Evolutionary conservation across 306 rosid species (phyloP), one percentile per base, ranked within the genome.

Genomic region (Pyrus communis): DNA sequence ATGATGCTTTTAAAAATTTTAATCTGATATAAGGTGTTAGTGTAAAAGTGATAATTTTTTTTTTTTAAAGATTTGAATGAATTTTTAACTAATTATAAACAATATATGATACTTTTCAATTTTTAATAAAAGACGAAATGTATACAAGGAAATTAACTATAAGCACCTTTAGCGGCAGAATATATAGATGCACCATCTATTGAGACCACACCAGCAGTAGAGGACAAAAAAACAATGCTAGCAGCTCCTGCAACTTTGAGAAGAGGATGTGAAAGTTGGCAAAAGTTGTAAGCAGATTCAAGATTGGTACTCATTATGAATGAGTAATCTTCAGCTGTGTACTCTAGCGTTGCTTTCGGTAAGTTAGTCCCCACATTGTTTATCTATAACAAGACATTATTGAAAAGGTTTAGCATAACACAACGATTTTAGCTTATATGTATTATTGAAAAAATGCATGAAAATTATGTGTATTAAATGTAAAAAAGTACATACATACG

Each of bases 311-410:
- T 31, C 33, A 31, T 80, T n/a, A 84, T 0, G 13, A 43, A 54
- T 62, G 84, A 51, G 52, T 75, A 30, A 66, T 88, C 90, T 5
- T 80, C 85, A 43, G 82, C 71, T 13, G 94, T 85, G 85, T 80
- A 86, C 33, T 89, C 91, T 51, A 63, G 73, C 52, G 86, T 27
- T 27, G 94, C 89, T 74, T 91, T 89, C 60, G 84, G 73, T 30
- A 83, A 85, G 73, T 77, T 73, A 21, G 30, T 91, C 69, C 97
- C 97, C 40, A 79, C 97, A 82, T 89, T 91, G 80, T 89, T 82
- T 28, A 81, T 61, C 90, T 86, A 35, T 25, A 78, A 28, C 5
- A 25, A 57, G 27, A 57, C 62, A 57, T 57, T 57, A 7, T n/a
- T 57, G 62, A 0, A 21, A 57, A 57, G 62, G 62, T 7, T 57